Base-by-base conservation (phyloP, 2,329 filamentous ascomycete genomes). In the Amesomyces nigricolor region DNA sequence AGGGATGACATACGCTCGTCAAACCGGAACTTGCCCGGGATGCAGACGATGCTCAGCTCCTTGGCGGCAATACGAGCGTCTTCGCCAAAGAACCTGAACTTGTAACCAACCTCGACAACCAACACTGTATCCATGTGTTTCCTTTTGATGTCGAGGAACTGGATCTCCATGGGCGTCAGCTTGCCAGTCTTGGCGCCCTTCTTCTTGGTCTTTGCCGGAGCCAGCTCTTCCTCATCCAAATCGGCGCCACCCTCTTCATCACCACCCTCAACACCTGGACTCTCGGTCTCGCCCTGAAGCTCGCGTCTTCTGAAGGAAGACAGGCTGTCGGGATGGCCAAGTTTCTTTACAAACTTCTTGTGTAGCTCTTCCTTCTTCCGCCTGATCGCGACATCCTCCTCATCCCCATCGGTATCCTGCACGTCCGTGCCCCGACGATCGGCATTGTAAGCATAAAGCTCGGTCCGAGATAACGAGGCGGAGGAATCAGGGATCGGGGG, bases 41-140 rank as follows among this genome's bases (percentile, higher is more conserved):
- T 96, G 69, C 94, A 99, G 39, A 99, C 88, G 63, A 99, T 96
- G 57, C 90, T 88, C 47, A 99, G 77, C 68, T 92, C 90, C 70
- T 92, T 95, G 11, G 91, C 89, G 4, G 92, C 94, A 52, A 84
- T 82, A 51, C 91, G 82, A 8, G 94, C 94, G 74, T 99, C 94
- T 66, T 97, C 92, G 10, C 94, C 94, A 67, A 96, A 96, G 74
- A 99, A 96, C 35, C 88, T 86, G 72, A 95, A 99, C 69, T 99
- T 99, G 74, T 99, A 99, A 49, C 94, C 94, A 8, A 97, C 94
- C 69, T 99, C 92, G 51, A 97, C 85, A 11, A 97, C 88, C 52
- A 99, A 78, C 17, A 99, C 66, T 0, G 92, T 94, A 67, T 97
- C 94, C 74, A 90, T 80, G 68, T 97, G 86, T 63, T 92, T 89